Conservation (phyloP, 371 early-diverging fungal genomes). For the Rhizopus stolonifer region DNA sequence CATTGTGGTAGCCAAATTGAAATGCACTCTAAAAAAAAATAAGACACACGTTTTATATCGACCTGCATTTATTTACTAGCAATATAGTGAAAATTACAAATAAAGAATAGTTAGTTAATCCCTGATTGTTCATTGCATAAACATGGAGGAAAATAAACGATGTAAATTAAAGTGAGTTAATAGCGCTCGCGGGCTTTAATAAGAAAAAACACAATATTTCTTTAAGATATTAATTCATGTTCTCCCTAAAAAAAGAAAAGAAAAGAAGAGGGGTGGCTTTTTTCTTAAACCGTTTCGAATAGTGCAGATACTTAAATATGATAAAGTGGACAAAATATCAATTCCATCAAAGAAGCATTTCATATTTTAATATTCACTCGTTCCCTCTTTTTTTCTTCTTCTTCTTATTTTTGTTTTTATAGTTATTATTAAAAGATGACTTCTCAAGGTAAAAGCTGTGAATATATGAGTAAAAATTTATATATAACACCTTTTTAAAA, state of each 20-base stretch:
- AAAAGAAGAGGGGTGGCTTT: too few relatives aligned
- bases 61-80: slow-evolving; percentile 24
- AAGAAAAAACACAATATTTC: too few relatives aligned
- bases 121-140: slow-evolving; percentile 13
- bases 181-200: too few relatives aligned
- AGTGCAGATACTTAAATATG: background rate
- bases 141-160: background rate
- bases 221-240: too few relatives aligned
- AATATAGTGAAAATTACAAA: slow-evolving; percentile 44
- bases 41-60: background rate
- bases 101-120: slow-evolving; percentile 30
- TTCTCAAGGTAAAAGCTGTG: slow-evolving; percentile 1
- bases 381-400: background rate
- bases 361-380: background rate
- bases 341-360: background rate
- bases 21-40: slow-evolving; percentile 52
- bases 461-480: background rate
- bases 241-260: too few relatives aligned
- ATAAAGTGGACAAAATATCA: slow-evolving; percentile 1
- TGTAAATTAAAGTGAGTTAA: too few relatives aligned
- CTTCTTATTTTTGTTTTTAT: background rate
- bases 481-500: background rate
- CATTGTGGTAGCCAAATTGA: slow-evolving; percentile 83
- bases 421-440: background rate
- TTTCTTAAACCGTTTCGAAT: too few relatives aligned